These are phyloP conservation scores for Pseudocercospora musae DNA, from an alignment of 2,329 filamentous ascomycete genomes.

Conservation along the genomic window DNA sequence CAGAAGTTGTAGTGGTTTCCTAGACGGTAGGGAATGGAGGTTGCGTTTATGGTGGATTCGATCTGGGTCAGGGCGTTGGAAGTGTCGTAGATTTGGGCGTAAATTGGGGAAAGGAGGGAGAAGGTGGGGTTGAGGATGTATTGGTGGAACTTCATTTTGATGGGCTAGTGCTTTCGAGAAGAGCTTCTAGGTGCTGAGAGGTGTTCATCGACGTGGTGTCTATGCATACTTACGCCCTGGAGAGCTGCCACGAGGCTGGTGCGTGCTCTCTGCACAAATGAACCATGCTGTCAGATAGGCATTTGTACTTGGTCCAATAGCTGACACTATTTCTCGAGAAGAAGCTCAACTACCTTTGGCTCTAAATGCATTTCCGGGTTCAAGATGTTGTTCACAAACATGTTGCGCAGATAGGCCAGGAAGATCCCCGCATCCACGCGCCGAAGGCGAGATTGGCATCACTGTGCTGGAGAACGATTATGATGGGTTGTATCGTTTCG, in stretches of 20 bases:
- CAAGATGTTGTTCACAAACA: neutral
- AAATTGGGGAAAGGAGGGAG: constrained; percentile 4
- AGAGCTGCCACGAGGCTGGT: neutral
- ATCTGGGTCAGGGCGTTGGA: constrained; percentile 17
- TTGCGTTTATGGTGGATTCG: constrained; percentile 5
- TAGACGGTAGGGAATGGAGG: constrained; percentile 3
- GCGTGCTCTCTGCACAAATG: neutral
- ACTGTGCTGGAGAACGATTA: neutral
- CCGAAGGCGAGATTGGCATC: neutral
- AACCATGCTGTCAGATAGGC: neutral
- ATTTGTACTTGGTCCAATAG: neutral
- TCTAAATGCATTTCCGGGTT: neutral
- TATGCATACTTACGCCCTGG: neutral
- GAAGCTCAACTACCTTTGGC: neutral
- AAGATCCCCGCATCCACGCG: neutral
- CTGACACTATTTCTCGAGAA: neutral
- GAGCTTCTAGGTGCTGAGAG: neutral
- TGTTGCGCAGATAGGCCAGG: constrained; percentile 1
- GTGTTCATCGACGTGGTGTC: neutral
- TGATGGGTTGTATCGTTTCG: neutral
- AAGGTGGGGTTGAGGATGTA: constrained; percentile 6
- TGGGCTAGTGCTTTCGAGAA: neutral
- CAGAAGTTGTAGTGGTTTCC: constrained; percentile 38
- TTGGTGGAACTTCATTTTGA: constrained; percentile 8
- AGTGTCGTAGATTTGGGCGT: constrained; percentile 20